Percentiles rank a stretch among this genome's conserved stretches.
These are phyloP conservation scores for Gliomastix tumulicola DNA, from an alignment of 2,329 filamentous ascomycete species.

Conservation along the genomic window DNA sequence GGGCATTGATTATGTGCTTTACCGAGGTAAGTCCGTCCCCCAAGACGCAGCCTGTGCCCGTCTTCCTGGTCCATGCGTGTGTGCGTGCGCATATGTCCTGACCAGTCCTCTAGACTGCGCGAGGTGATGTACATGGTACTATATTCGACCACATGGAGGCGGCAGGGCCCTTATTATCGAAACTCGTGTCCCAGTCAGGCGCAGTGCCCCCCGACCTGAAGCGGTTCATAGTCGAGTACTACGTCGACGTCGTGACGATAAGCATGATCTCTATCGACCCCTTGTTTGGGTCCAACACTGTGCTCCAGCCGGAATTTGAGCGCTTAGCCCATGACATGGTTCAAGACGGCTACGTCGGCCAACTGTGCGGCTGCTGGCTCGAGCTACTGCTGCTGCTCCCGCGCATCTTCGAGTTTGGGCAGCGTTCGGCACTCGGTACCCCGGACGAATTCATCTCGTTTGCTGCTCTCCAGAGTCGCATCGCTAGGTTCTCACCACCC, in stretches of 20 bases:
- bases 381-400: conserved; percentile 15
- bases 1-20: conserved; percentile 29
- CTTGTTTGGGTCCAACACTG: conserved; percentile 6
- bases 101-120: conserved; percentile 5
- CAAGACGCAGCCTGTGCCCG: too few species aligned
- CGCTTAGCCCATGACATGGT: conserved; percentile 8
- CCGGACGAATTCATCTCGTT: conserved; percentile 27
- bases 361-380: conserved; percentile 16
- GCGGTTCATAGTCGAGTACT: conserved; percentile 31
- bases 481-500: conserved; percentile 23
- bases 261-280: conserved; percentile 30
- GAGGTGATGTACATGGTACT: conserved; percentile 28
- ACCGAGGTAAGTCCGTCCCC: conserved; percentile 21
- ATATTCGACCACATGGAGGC: conserved; percentile 29
- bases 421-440: conserved; percentile 15
- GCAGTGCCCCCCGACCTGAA: conserved; percentile 20
- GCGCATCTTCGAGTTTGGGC: conserved; percentile 23
- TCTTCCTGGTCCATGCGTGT: too few species aligned
- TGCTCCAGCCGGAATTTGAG: conserved; percentile 11
- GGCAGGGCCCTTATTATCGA: conserved; percentile 21
- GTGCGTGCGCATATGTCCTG: too few species aligned
- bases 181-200: conserved; percentile 16
- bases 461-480: conserved; percentile 20
- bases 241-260: conserved; percentile 26
- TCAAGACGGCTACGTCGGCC: conserved; percentile 12